Evolutionary conservation across 129 eudicot genomes (phyloP).

Genomic region (Scalesia atractyloides): DNA sequence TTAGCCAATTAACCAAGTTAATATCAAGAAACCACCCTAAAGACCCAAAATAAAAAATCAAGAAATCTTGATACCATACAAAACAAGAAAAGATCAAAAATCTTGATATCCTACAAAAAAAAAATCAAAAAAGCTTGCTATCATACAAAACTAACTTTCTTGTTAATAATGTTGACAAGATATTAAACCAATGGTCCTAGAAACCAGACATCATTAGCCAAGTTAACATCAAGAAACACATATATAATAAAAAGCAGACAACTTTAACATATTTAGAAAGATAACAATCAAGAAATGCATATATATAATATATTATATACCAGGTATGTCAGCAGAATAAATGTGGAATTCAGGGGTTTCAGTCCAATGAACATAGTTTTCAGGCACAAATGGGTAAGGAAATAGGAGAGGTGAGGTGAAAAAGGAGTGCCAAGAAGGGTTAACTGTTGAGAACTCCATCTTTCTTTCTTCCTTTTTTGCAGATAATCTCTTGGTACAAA

Average conservation of each 20-base stretch:
- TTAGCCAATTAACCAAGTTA: too few species aligned
- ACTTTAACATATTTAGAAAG: too few species aligned
- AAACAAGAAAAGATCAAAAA: neutral
- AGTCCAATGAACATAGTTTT: constrained; percentile 83
- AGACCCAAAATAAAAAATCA: neutral
- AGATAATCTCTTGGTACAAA: constrained; percentile 28
- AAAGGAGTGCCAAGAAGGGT: constrained; percentile 57
- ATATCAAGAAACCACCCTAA: neutral
- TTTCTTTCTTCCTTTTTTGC: constrained; percentile 37
- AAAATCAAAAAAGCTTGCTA: too few species aligned
- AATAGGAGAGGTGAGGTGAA: constrained; percentile 62
- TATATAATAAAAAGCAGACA: neutral
- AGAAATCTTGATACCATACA: neutral
- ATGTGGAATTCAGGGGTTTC: constrained; percentile 85
- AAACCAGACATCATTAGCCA: neutral
- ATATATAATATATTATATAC: constrained; percentile 30
- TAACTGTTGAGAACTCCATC: constrained; percentile 66
- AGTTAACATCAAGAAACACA: neutral
- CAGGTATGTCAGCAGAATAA: constrained; percentile 94
- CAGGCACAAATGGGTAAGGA: constrained; percentile 64
- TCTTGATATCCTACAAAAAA: too few species aligned
- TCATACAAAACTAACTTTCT: too few species aligned
- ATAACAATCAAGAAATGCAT: neutral
- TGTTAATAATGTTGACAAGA: too few species aligned
- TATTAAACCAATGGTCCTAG: too few species aligned